These are phyloP conservation scores for Neospora caninum DNA, from an alignment of 169 alveolate genomes.

Conservation along the genomic window DNA sequence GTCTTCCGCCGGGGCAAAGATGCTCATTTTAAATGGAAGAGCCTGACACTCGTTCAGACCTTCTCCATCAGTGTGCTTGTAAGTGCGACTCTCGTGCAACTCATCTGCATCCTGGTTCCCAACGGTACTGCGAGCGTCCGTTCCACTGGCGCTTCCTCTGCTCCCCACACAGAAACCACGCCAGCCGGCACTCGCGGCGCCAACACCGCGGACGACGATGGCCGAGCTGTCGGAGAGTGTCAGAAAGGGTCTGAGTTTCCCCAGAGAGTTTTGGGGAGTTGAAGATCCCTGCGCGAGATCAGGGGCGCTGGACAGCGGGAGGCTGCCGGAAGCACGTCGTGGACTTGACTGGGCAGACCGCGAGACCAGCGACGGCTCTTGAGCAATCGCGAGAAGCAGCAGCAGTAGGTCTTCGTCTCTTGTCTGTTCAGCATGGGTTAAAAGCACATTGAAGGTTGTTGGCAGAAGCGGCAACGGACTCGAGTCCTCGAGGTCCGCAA, in stretches of 20 bases:
- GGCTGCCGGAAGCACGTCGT: neutral
- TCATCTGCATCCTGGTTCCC: neutral
- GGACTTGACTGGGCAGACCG: neutral
- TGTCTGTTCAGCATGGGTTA: slow-evolving; percentile 3
- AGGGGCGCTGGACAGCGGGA: neutral
- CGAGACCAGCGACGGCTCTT: neutral
- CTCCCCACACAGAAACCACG: neutral
- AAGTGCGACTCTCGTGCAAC: neutral
- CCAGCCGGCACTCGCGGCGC: slow-evolving; percentile 26
- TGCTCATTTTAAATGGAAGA: neutral
- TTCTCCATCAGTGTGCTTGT: neutral
- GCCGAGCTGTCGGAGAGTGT: slow-evolving; percentile 19
- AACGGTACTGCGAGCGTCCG: neutral
- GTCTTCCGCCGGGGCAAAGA: neutral
- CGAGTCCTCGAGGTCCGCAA: neutral
- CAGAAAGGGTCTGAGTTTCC: neutral
- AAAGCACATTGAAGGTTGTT: neutral
- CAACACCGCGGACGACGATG: neutral
- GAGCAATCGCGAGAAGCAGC: slow-evolving; percentile 3
- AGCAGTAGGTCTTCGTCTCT: neutral
- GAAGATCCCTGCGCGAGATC: neutral
- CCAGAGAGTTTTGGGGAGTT: neutral
- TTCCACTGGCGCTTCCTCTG: neutral
- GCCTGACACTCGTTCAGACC: neutral
- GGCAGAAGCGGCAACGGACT: neutral